These are phyloP conservation scores for Cicer bijugum DNA, from an alignment of 306 rosid species.

Conservation along the genomic window DNA sequence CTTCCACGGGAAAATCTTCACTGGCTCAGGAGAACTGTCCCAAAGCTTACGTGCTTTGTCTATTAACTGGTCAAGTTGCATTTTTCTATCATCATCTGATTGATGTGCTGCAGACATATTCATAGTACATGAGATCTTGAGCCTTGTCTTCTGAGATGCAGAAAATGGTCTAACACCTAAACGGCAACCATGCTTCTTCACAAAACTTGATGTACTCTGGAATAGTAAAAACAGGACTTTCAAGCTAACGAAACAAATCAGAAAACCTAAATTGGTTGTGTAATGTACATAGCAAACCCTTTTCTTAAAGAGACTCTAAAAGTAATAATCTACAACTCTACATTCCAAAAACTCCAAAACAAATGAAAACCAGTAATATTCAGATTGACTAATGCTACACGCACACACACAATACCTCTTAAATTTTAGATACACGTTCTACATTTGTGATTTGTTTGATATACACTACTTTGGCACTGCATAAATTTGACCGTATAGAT, in stretches of 20 bases:
- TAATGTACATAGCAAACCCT: neutral
- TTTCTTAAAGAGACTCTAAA: neutral
- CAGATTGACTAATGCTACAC: conserved; percentile 18
- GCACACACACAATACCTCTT: neutral
- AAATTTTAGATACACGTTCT: neutral
- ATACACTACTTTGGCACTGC: neutral
- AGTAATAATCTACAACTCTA: conserved; percentile 4
- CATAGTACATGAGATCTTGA: conserved; percentile 56
- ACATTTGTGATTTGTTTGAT: neutral
- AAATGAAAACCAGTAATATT: conserved; percentile 32
- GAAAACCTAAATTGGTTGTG: neutral
- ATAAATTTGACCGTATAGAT: neutral
- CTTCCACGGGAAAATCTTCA: conserved; percentile 83
- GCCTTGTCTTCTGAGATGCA: conserved; percentile 45
- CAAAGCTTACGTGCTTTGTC: conserved; percentile 63
- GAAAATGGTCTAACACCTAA: conserved; percentile 46
- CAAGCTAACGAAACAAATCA: conserved; percentile 22
- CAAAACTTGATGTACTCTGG: conserved; percentile 43
- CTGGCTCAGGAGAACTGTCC: conserved; percentile 82
- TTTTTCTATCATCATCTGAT: conserved; percentile 58
- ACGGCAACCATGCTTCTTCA: conserved; percentile 41
- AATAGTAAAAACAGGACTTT: conserved; percentile 15
- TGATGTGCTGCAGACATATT: conserved; percentile 76
- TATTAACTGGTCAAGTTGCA: conserved; percentile 51
- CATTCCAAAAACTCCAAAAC: conserved; percentile 15